Evolutionary conservation across 2,329 filamentous ascomycete species (phyloP).

Genomic region (Fusarium compactum): DNA sequence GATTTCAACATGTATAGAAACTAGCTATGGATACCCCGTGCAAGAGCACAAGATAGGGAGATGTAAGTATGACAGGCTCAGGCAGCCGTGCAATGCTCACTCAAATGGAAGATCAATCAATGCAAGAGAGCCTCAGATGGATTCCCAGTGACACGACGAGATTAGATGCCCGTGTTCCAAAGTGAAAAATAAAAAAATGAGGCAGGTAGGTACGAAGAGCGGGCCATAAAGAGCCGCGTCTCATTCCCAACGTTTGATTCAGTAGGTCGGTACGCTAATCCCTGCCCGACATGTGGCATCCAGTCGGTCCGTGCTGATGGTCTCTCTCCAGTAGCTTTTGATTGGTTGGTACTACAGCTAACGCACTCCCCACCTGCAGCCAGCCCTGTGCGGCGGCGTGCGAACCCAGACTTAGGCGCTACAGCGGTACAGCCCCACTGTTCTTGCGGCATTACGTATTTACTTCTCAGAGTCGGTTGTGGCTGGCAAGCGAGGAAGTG

Average conservation of each 20-base stretch:
- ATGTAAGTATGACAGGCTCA: slow-evolving; percentile 20
- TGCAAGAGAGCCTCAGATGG: background rate
- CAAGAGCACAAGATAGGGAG: slow-evolving; percentile 26
- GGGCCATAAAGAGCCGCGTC: slow-evolving; percentile 45
- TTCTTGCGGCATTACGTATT: slow-evolving; percentile 28
- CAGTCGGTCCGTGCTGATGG: slow-evolving; percentile 39
- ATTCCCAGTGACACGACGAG: background rate
- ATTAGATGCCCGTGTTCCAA: background rate
- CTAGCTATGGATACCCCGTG: slow-evolving; percentile 44
- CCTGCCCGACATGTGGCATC: slow-evolving; percentile 51
- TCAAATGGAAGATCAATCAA: slow-evolving; percentile 11
- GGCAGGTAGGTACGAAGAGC: slow-evolving; percentile 4
- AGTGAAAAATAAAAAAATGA: background rate
- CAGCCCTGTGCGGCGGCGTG: slow-evolving; percentile 40
- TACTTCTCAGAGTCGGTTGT: slow-evolving; percentile 4
- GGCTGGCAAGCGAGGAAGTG: slow-evolving; percentile 16
- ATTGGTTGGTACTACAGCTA: slow-evolving; percentile 6
- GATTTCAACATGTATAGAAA: slow-evolving; percentile 32
- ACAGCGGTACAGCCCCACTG: background rate
- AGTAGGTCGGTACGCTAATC: slow-evolving; percentile 27
- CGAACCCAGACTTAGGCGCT: background rate
- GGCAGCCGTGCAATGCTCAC: slow-evolving; percentile 13
- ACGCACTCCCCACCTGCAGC: slow-evolving; percentile 11
- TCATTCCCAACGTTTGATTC: slow-evolving; percentile 10
- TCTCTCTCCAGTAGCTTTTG: background rate